Base-by-base conservation (phyloP, 2,329 filamentous ascomycete species). In the Kalaharituber pfeilii region DNA sequence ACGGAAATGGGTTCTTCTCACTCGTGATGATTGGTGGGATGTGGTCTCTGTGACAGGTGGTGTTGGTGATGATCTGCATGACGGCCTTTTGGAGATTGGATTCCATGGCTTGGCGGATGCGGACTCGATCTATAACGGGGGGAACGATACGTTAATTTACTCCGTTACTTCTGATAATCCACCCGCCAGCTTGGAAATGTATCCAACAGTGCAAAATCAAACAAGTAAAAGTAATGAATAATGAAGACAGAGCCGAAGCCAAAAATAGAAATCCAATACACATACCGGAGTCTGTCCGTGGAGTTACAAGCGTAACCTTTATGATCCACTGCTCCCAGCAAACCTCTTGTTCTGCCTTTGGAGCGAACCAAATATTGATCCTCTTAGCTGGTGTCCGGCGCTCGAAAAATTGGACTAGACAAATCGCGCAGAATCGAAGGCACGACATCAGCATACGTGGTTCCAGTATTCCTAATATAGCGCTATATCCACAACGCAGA, bases 251-350 rank as follows among this genome's bases (percentile, higher is more conserved):
- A 29, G 30, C 9, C n/a, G 30, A 36, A 36, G 30, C 30, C 30
- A 9, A 36, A n/a, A 9, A 9, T 36, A 53, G 6, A 18, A 45
- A 54, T 26, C 49, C 44, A n/a, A n/a, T n/a, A 66, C 18, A 67
- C 80, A 63, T 71, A 93, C 86, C 87, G 60, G 80, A 84, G 65
- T 96, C 89, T 9, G 86, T 94, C 65, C 83, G 75, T 27, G 89
- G 88, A 63, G 86, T 87, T 8, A 87, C 86, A 53, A 95, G 80
- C n/a, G 87, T 93, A 51, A 96, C 84, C 68, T 93, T 86, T 61
- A 98, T 71, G 45, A 84, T 86, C 91, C 91, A 98, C 65, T 80
- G 81, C 73, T 96, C 91, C 91, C 91, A 98, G 68, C 87, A 94
- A 18, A 95, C 80, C 68, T 95, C 88, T 67, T 96, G 88, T 61